phyloP scores from a whole-genome alignment of 257 asterid species.

The Rhazya stricta region DNA sequence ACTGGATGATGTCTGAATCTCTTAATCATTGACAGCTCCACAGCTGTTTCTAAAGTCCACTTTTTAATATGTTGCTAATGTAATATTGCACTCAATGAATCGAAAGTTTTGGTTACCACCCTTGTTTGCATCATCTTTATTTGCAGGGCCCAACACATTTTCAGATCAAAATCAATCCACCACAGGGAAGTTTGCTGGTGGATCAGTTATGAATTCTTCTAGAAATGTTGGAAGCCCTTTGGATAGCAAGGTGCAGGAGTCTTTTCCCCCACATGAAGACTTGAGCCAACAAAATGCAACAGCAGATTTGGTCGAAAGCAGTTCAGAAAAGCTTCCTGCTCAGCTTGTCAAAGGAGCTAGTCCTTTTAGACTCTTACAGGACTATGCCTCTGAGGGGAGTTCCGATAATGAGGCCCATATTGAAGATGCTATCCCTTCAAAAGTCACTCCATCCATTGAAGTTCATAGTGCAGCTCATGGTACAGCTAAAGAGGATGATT shows the following conservation, averaged over 20 bases:
- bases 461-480: constrained; percentile 29
- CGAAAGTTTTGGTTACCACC: not conserved
- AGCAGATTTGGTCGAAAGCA: constrained; percentile 26
- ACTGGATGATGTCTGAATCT: not conserved
- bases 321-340: constrained; percentile 35
- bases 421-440: constrained; percentile 25
- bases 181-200: constrained; percentile 24
- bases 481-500: constrained; percentile 21
- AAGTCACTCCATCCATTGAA: constrained; percentile 18
- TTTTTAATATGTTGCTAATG: not conserved
- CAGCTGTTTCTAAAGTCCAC: not conserved
- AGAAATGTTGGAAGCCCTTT: constrained; percentile 25
- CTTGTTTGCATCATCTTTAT: not conserved
- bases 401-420: constrained; percentile 35
- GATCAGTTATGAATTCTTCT: constrained; percentile 18
- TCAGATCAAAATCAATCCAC: constrained; percentile 18
- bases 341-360: constrained; percentile 33
- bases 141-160: constrained; percentile 3
- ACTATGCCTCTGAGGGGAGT: constrained; percentile 48
- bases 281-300: constrained; percentile 25
- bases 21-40: not conserved
- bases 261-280: constrained; percentile 22
- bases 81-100: not conserved
- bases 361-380: constrained; percentile 53
- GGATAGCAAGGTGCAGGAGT: constrained; percentile 21